phyloP scores from a whole-genome alignment of 2,329 filamentous ascomycete species.

The Fonsecaea pedrosoi region DNA sequence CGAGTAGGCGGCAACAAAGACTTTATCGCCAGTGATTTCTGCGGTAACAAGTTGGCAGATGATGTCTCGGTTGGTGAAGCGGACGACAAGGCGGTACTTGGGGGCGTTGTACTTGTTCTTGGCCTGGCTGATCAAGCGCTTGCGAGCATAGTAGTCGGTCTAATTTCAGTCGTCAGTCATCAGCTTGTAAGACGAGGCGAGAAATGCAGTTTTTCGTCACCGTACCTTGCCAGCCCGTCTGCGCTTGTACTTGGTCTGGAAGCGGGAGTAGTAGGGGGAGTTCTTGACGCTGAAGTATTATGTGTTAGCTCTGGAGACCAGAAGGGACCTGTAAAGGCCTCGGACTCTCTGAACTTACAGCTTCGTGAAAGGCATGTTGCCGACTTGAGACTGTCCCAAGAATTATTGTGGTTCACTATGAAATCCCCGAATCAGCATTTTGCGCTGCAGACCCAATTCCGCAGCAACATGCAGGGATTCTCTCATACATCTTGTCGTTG shows the following conservation, averaged over 20 bases:
- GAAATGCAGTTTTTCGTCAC: background rate
- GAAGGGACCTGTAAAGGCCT: background rate
- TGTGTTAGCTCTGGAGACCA: conserved; percentile 14
- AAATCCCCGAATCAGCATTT: conserved; percentile 97
- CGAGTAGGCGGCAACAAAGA: conserved; percentile 88
- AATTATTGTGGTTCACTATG: conserved; percentile 39
- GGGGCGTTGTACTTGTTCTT: conserved; percentile 99
- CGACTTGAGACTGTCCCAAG: conserved; percentile 34
- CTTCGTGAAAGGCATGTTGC: conserved; percentile 76
- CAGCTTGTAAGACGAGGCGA: background rate
- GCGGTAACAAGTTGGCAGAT: conserved; percentile 96
- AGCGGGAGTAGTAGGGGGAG: conserved; percentile 97
- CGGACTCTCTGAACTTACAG: conserved; percentile 46
- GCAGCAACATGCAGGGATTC: conserved; percentile 99
- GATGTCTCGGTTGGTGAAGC: conserved; percentile 99
- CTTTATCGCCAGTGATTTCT: conserved; percentile 97
- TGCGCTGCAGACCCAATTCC: conserved; percentile 90
- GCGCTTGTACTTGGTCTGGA: conserved; percentile 99
- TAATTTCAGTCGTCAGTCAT: conserved; percentile 48
- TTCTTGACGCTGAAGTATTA: conserved; percentile 72
- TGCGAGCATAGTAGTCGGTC: conserved; percentile 99
- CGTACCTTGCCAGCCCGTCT: conserved; percentile 75
- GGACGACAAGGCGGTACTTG: conserved; percentile 99
- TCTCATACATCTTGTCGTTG: conserved; percentile 39
- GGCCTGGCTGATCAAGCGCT: conserved; percentile 99